These are phyloP conservation scores for Pseudogymnoascus sp. DNA, from an alignment of 2,329 filamentous ascomycete genomes.

Conservation along the genomic window DNA sequence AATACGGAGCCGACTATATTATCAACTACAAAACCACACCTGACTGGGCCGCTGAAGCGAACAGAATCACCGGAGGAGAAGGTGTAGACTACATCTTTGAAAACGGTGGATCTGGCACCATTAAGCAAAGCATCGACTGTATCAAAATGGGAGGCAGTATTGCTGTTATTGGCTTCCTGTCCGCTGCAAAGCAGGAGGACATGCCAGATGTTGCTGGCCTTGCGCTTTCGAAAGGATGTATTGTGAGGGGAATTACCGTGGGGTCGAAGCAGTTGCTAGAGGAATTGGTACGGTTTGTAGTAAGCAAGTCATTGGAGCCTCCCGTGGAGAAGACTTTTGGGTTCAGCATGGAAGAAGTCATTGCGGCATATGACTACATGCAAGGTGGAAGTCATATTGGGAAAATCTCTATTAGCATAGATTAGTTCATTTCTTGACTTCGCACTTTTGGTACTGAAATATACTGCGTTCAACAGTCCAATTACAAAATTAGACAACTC, in stretches of 20 bases:
- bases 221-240: conserved; percentile 25
- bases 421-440: background rate
- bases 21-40: conserved; percentile 53
- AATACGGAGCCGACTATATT: conserved; percentile 47
- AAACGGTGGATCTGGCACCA: conserved; percentile 56
- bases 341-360: conserved; percentile 26
- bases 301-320: conserved; percentile 19
- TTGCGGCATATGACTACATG: conserved; percentile 23
- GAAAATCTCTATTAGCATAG: conserved; percentile 28
- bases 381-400: conserved; percentile 27
- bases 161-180: conserved; percentile 37
- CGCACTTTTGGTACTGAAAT: too few relatives aligned
- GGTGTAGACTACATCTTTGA: conserved; percentile 59
- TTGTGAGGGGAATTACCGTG: conserved; percentile 30
- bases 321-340: conserved; percentile 31
- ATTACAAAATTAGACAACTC: too few relatives aligned
- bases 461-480: too few relatives aligned
- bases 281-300: conserved; percentile 28
- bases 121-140: conserved; percentile 43
- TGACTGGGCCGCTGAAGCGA: conserved; percentile 52
- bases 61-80: conserved; percentile 37
- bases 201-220: conserved; percentile 28
- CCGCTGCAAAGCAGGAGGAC: conserved; percentile 20
- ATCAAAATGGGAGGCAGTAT: conserved; percentile 39
- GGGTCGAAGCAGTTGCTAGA: conserved; percentile 31